Evolutionary conservation across 495 filamentous ascomycete species (phyloP).

Genomic region (Penicillium bialowiezense): DNA sequence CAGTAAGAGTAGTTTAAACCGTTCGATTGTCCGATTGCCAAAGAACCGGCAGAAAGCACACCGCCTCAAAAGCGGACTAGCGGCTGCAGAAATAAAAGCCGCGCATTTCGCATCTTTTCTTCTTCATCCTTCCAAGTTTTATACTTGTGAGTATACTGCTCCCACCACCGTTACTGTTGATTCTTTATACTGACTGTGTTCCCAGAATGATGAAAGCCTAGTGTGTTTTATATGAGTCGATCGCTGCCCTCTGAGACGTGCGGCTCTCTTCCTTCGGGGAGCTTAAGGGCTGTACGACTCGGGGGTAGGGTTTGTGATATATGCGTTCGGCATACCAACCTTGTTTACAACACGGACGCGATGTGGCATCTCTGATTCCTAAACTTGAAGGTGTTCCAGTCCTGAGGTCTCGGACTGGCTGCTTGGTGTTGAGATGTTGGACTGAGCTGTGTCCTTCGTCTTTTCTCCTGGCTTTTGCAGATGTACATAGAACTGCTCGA

Average conservation of each 20-base stretch:
- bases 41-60: conserved; percentile 23
- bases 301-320: conserved; percentile 79
- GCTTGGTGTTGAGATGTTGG: neutral
- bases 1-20: no score
- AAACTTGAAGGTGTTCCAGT: conserved; percentile 43
- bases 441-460: conserved; percentile 5
- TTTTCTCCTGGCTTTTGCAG: neutral
- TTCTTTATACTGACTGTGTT: conserved; percentile 44
- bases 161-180: neutral
- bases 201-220: conserved; percentile 98
- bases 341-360: conserved; percentile 96
- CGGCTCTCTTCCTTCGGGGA: conserved; percentile 82
- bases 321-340: conserved; percentile 98
- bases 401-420: conserved; percentile 3
- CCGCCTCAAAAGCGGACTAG: conserved; percentile 29
- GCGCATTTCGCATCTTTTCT: conserved; percentile 42
- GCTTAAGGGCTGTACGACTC: conserved; percentile 84
- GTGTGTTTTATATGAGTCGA: conserved; percentile 86
- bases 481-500: no score
- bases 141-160: conserved; percentile 67
- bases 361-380: conserved; percentile 93
- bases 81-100: conserved; percentile 16
- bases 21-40: no score
- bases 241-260: conserved; percentile 61
- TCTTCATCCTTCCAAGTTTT: conserved; percentile 98